Base-by-base conservation (phyloP, 2,329 filamentous ascomycete species). In the Arthrobotrys megalospora region DNA sequence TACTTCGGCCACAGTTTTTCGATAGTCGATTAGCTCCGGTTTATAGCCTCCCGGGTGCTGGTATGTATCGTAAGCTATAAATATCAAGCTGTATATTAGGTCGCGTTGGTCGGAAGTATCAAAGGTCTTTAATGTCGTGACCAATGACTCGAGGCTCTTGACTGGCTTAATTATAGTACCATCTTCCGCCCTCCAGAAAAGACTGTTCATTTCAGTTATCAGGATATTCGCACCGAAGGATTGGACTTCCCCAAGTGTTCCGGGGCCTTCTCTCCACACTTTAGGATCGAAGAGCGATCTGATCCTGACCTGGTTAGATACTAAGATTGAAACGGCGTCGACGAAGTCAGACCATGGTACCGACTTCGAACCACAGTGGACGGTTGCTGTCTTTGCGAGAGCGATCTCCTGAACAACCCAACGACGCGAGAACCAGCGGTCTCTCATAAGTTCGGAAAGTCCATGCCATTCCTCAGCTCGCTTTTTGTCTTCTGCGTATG, bases 391-490 rank as follows among this genome's bases (percentile, higher is more conserved):
- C 32, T 76, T 79, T 0, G 85, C 84, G 28, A 85, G 81, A 0
- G 83, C 83, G 12, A 86, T 83, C 78, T 86, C 85, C 78, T 86
- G 85, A 0, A 86, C 83, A 0, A 86, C 84, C 85, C 85, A 86
- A 0, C 85, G 83, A 3, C 85, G 81, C 50, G 82, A 84, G 73
- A 85, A 85, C 83, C 85, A 86, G 1, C 81, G 80, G 7, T 85
- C 80, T 60, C 84, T 81, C 81, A 86, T 85, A 1, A 86, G 76
- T 6, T 79, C 68, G 1, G 85, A 77, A 0, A 86, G 62, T 0
- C 83, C 81, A 2, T 76, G 53, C 85, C 83, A 82, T 69, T 85
- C 82, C 0, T 79, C 52, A 1, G 76, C 75, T 6, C 76, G 63
- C 1, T 79, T 65, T 38, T 68, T 71, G 63, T 81, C 80, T 12